These are phyloP conservation scores for Starmerella cellae DNA, from an alignment of 805 yeast species.

Conservation along the genomic window DNA sequence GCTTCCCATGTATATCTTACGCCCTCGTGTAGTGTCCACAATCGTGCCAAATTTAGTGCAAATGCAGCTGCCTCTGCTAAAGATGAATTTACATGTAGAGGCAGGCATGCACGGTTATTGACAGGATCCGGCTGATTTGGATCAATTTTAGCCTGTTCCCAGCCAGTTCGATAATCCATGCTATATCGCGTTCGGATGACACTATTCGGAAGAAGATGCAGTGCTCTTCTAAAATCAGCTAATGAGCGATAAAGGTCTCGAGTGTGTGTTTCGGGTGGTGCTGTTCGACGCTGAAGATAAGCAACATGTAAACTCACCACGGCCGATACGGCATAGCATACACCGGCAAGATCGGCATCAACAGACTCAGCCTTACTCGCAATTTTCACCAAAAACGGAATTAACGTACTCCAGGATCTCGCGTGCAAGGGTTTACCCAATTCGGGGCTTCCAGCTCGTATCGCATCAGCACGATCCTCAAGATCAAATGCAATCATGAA, in stretches of 20 bases:
- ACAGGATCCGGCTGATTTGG: conserved; percentile 25
- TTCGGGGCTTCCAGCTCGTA: conserved; percentile 13
- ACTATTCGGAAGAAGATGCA: conserved; percentile 19
- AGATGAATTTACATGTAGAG: conserved; percentile 29
- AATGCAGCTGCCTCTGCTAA: conserved; percentile 33
- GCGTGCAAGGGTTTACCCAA: conserved; percentile 4
- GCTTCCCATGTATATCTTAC: conserved; percentile 25
- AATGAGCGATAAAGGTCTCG: conserved; percentile 11
- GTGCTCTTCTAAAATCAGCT: conserved; percentile 25
- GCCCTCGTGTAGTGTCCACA: conserved; percentile 27
- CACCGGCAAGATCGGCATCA: conserved; percentile 23
- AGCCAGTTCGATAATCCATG: conserved; percentile 6
- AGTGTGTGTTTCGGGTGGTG: conserved; percentile 7
- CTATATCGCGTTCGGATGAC: conserved; percentile 17
- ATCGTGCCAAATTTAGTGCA: conserved; percentile 26
- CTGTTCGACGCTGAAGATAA: conserved; percentile 1
- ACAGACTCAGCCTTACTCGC: conserved; percentile 21
- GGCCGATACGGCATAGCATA: conserved; percentile 26
- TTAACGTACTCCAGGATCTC: conserved; percentile 27
- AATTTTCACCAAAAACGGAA: conserved; percentile 26
- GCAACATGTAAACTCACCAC: conserved; percentile 23
- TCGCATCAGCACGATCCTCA: conserved; percentile 28
- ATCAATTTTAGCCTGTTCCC: conserved; percentile 18
- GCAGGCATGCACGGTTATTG: conserved; percentile 27
- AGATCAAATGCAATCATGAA: conserved; percentile 30